Evolutionary conservation across 2,329 filamentous ascomycete genomes (phyloP), one percentile per base, ranked within the genome.

Genomic region (Huntiella abstrusa): DNA sequence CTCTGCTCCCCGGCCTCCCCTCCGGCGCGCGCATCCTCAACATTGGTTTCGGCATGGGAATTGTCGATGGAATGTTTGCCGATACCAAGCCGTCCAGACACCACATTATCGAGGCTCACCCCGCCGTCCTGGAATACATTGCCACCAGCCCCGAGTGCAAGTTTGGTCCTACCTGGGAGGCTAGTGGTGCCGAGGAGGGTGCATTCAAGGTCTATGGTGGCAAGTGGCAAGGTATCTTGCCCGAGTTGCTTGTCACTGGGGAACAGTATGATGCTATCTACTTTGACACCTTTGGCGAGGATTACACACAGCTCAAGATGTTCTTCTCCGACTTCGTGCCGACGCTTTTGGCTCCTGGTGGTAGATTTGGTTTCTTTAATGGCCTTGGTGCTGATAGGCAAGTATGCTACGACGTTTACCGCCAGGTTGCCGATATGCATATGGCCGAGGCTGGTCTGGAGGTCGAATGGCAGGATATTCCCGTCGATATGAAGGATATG

Each of bases 261-360:
- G 71, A 80, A 55, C 64, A 76, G 10, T 87, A 88, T 56, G 83
- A 93, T 57, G 83, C 80, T 22, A 84, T 98, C 54, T 98, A 96
- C 66, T 96, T 95, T 57, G 91, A 98, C 58, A 98, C 91, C 0
- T 96, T 96, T 60, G 91, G 86, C 5, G 91, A 98, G 63, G 83
- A 91, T 52, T 98, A 96, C 62, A 68, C 69, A 2, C 83, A 88
- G 59, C 74, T 96, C 22, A 80, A 80, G 41, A 69, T 77, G 50
- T 95, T 96, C 65, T 94, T 96, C 59, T 80, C 73, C 2, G 91
- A 96, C 59, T 77, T 81, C 54, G 78, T 96, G 8, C 83, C 91
- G 32, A 80, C 76, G 0, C 61, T 96, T 46, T 65, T 98, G 40
- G 78, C 83, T 53, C 66, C 70, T 16, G 63, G 71, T 3, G 82